Base-by-base conservation (phyloP, 2,329 filamentous ascomycete genomes). In the Paecilomyces niveus region DNA sequence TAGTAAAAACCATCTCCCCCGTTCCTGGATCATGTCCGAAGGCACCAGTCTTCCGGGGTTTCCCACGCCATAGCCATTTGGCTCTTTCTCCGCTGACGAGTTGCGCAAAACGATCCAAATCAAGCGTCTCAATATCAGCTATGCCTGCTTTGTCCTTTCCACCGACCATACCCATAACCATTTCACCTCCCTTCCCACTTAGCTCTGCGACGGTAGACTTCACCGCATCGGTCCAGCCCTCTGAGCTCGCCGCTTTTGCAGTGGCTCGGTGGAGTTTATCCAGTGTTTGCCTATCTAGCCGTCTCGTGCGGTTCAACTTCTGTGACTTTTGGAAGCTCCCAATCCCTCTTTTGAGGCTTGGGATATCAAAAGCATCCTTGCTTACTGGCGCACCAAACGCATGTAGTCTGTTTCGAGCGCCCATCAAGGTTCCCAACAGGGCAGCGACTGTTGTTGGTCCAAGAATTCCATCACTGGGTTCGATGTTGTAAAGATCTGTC, bases 61-160 rank as follows among this genome's bases (percentile, higher is more conserved):
- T 97, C 15, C 93, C 94, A 61, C 90, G 83, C 94, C 94, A 99
- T 1, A 99, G 81, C 91, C 92, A 97, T 72, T 96, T 96, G 15
- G 90, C 82, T 58, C 89, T 85, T 70, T 94, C 90, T 33, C 94
- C 93, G 61, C 87, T 88, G 0, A 89, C 85, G 26, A 96, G 80
- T 59, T 85, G 85, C 54, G 90, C 83, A 64, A 97, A 96, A 53
- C 82, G 86, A 65, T 96, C 92, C 57, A 97, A 85, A 68, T 97
- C 92, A 9, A 91, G 80, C 0, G 92, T 97, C 75, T 99, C 94
- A 35, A 97, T 87, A 66, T 97, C 93, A 3, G 90, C 89, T 63
- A 97, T 92, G 3, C 91, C 90, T 58, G 87, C 90, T 74, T 95
- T 95, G 65, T 96, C 92, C 54, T 88, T 86, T 26, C 89, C 86